These are phyloP conservation scores for Xanthoconium stramineum DNA, from an alignment of 768 basidiomycete genomes.

Conservation along the genomic window DNA sequence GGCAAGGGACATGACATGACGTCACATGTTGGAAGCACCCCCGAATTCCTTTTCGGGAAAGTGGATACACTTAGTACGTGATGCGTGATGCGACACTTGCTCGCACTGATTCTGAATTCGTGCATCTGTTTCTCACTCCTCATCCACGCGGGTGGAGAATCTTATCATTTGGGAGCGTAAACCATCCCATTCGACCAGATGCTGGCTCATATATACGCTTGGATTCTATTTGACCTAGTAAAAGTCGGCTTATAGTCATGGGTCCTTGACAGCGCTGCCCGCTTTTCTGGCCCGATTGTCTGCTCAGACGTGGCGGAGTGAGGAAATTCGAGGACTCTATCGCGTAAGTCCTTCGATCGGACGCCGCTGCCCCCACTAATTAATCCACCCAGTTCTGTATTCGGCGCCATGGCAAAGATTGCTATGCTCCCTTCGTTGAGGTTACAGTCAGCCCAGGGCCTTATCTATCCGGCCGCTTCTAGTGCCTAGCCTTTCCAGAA, in stretches of 20 bases:
- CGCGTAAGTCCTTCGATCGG: constrained; percentile 35
- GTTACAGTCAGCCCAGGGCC: constrained; percentile 66
- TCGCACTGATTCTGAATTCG: too few species aligned
- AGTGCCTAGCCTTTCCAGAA: constrained; percentile 55
- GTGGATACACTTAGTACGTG: background rate
- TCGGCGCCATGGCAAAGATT: constrained; percentile 87
- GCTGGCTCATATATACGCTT: constrained; percentile 45
- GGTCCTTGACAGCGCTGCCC: constrained; percentile 61
- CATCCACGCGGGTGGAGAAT: constrained; percentile 33
- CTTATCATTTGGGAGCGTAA: constrained; percentile 49
- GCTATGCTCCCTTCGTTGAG: constrained; percentile 72
- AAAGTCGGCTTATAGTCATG: constrained; percentile 91
- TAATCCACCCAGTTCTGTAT: constrained; percentile 64
- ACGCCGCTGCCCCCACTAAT: background rate
- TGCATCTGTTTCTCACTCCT: background rate
- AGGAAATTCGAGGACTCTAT: constrained; percentile 58
- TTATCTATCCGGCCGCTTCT: constrained; percentile 40
- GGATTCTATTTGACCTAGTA: constrained; percentile 89
- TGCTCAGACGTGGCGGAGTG: constrained; percentile 55
- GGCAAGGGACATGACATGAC: constrained; percentile 14
- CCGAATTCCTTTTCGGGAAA: constrained; percentile 9
- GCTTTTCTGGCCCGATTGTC: constrained; percentile 62
- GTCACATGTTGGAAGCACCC: constrained; percentile 14
- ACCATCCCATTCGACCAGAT: constrained; percentile 12
- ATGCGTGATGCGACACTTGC: too few species aligned